Evolutionary conservation across 1,284 basidiomycete genomes (phyloP).

Genomic region (Sphagnurus paluster): DNA sequence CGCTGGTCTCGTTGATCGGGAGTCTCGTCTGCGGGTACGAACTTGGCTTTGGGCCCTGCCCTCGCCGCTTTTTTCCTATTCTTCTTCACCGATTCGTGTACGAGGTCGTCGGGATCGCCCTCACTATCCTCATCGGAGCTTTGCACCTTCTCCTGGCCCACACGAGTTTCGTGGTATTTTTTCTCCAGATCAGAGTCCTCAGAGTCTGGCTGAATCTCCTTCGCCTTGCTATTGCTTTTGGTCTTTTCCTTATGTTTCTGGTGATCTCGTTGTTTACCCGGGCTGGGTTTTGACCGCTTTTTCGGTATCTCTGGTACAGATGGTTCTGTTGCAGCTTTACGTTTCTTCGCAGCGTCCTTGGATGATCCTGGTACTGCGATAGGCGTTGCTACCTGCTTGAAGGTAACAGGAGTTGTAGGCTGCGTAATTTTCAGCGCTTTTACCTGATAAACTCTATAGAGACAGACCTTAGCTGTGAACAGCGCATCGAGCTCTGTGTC

Average conservation of each 20-base stretch:
- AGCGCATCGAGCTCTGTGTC: slow-evolving; percentile 43
- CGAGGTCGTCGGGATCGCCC: slow-evolving; percentile 13
- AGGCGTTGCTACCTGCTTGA: slow-evolving; percentile 11
- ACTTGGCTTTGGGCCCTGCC: slow-evolving; percentile 32
- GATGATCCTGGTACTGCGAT: slow-evolving; percentile 24
- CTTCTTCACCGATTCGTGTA: slow-evolving; percentile 46
- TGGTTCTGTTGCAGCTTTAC: slow-evolving; percentile 29
- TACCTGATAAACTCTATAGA: not conserved
- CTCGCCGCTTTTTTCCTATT: slow-evolving; percentile 21
- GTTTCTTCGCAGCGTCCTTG: slow-evolving; percentile 30
- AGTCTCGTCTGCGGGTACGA: slow-evolving; percentile 68
- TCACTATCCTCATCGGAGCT: slow-evolving; percentile 13
- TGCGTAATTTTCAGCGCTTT: slow-evolving; percentile 7
- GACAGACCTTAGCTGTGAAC: slow-evolving; percentile 36
- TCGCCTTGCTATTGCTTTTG: slow-evolving; percentile 19
- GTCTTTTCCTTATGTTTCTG: slow-evolving; percentile 14
- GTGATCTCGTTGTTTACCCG: slow-evolving; percentile 10
- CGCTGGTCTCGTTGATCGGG: slow-evolving; percentile 71
- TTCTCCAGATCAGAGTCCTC: slow-evolving; percentile 34
- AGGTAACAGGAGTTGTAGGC: slow-evolving; percentile 10
- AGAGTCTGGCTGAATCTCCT: slow-evolving; percentile 20
- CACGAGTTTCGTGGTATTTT: slow-evolving; percentile 26
- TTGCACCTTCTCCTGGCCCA: slow-evolving; percentile 3
- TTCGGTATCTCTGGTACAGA: slow-evolving; percentile 12
- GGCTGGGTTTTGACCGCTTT: slow-evolving; percentile 22